Percentiles rank a stretch among this genome's conserved stretches.
phyloP scores from a whole-genome alignment of 176 grass and related monocot genomes.

The Echinochloa phyllopogon region DNA sequence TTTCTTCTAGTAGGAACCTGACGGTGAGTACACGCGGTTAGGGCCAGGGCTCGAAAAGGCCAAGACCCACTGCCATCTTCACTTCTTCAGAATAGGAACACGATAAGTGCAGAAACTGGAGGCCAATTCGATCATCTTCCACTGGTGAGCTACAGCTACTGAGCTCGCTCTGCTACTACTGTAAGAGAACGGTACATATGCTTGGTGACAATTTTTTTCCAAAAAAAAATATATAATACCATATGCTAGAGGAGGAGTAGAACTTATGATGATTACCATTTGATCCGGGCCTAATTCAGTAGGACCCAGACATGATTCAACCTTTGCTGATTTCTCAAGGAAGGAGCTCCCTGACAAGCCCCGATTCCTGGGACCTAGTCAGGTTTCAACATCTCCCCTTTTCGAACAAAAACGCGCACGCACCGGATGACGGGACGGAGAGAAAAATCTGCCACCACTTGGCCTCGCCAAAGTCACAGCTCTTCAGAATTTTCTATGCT shows the following conservation, averaged over 20 bases:
- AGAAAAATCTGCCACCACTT: conserved; percentile 34
- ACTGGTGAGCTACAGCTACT: background rate
- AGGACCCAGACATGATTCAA: conserved; percentile 33
- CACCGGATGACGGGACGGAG: background rate
- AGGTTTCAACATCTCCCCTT: conserved; percentile 39
- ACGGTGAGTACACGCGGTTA: background rate
- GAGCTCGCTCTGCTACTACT: background rate
- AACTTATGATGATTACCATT: background rate
- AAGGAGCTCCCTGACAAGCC: conserved; percentile 40
- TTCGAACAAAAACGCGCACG: conserved; percentile 1
- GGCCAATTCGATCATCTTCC: background rate
- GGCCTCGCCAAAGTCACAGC: conserved; percentile 36
- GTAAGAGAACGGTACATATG: background rate
- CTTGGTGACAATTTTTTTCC: background rate
- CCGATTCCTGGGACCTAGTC: conserved; percentile 50
- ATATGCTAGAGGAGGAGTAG: background rate
- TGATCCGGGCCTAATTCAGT: conserved; percentile 34
- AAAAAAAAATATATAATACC: background rate
- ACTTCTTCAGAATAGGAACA: background rate
- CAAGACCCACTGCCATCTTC: background rate
- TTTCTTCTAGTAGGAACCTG: background rate
- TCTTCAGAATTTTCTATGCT: conserved; percentile 16
- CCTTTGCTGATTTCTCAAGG: conserved; percentile 55
- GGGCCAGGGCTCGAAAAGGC: background rate
- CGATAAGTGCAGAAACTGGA: conserved; percentile 13